A percentile compares a stretch with the other conserved stretches of the same genome.
These are phyloP conservation scores for Coemansia sp. DNA, from an alignment of 192 early-diverging fungal genomes.

Conservation along the genomic window DNA sequence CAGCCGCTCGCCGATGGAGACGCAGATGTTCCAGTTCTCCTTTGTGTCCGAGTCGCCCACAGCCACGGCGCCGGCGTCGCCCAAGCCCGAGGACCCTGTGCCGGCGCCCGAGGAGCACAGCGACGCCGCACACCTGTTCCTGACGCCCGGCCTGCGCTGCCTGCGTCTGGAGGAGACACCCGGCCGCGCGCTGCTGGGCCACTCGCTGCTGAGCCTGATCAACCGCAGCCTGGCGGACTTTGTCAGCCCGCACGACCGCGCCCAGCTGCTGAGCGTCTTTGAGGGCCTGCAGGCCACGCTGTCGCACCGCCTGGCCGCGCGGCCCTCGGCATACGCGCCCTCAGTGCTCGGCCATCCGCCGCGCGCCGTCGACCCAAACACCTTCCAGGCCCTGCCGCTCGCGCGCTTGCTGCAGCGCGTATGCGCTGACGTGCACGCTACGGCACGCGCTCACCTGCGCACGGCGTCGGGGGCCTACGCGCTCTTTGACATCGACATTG, in stretches of 20 bases:
- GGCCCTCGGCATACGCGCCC: constrained; percentile 16
- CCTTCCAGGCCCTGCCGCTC: constrained; percentile 34
- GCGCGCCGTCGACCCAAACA: constrained; percentile 29
- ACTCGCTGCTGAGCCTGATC: constrained; percentile 43
- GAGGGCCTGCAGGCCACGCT: constrained; percentile 10
- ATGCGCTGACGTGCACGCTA: constrained; percentile 9
- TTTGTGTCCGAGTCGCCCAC: constrained; percentile 10
- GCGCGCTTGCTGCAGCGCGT: constrained; percentile 38
- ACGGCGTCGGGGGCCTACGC: constrained; percentile 24
- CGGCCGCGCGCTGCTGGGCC: constrained; percentile 23
- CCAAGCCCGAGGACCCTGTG: background rate
- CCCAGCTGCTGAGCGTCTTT: constrained; percentile 12
- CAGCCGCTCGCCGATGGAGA: constrained; percentile 28
- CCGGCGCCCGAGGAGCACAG: background rate
- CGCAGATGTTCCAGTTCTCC: constrained; percentile 50
- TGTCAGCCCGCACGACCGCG: constrained; percentile 33
- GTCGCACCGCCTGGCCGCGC: constrained; percentile 8
- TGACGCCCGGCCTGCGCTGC: constrained; percentile 34
- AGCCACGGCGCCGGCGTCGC: constrained; percentile 1
- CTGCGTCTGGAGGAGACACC: constrained; percentile 37
- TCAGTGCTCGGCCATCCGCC: constrained; percentile 17
- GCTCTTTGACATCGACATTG: constrained; percentile 38
- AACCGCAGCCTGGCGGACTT: constrained; percentile 46
- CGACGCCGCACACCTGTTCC: constrained; percentile 35
- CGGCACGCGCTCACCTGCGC: constrained; percentile 37